Evolutionary conservation across 306 rosid genomes (phyloP).

Genomic region (Corylus avellana): DNA sequence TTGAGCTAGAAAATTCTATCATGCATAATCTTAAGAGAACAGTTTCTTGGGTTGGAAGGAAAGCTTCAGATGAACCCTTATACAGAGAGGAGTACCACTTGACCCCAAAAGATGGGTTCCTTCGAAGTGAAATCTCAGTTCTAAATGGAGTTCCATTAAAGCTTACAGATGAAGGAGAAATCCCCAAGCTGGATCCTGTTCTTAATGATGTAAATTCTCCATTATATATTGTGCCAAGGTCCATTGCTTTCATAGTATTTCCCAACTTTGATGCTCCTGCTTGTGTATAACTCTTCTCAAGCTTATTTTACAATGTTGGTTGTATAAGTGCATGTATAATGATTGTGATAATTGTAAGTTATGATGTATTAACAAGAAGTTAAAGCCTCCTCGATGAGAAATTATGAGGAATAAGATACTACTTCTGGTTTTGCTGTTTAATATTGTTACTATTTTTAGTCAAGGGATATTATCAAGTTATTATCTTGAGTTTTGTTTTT

Average conservation of each 20-base stretch:
- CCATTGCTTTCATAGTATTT: slow-evolving; percentile 49
- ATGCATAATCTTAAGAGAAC: slow-evolving; percentile 56
- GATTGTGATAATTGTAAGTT: slow-evolving; percentile 21
- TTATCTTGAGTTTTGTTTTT: too few species aligned
- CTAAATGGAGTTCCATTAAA: slow-evolving; percentile 68
- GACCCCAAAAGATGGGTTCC: slow-evolving; percentile 57
- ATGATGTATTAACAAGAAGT: neutral
- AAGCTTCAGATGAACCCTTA: slow-evolving; percentile 52
- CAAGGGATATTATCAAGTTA: neutral
- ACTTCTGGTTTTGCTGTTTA: neutral
- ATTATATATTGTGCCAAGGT: slow-evolving; percentile 36
- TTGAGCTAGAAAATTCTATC: slow-evolving; percentile 32
- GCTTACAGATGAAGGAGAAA: slow-evolving; percentile 59
- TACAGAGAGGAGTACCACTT: slow-evolving; percentile 83
- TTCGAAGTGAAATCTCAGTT: slow-evolving; percentile 64
- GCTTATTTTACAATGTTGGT: neutral
- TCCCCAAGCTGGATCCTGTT: slow-evolving; percentile 64
- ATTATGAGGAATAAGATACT: neutral
- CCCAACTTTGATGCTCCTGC: slow-evolving; percentile 62
- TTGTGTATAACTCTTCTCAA: slow-evolving; percentile 32
- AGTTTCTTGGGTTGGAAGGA: slow-evolving; percentile 76
- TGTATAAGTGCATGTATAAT: neutral
- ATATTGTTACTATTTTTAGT: neutral
- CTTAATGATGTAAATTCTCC: slow-evolving; percentile 41
- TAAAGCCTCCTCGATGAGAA: neutral